Evolutionary conservation across 805 yeast genomes (phyloP), one percentile per base, ranked within the genome.

Genomic region (Yamadazyma akitaensis): DNA sequence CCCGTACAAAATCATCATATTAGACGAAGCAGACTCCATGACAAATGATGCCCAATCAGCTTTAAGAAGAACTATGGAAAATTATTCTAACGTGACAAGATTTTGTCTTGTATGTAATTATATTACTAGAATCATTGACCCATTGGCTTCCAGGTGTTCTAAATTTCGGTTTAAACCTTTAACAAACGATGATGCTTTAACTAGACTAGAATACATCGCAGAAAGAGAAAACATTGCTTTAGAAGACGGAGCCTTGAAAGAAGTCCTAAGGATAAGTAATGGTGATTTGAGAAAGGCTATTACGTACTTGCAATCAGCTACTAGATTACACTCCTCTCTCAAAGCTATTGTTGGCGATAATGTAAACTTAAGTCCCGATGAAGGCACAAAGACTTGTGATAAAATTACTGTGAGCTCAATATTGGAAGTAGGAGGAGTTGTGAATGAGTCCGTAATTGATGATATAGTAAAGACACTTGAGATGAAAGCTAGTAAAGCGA

Each of bases 1-100:
- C 1, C 97, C 98, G 5, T 94, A 88, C 67, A 94, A 94, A 63
- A 81, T 94, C 57, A 85, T 94, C 53, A 88, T 94, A 37, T 68
- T 94, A 44, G 97, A 91, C 69, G 97, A 91, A 65, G 97, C 97
- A 0, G 97, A 94, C 64, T 88, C 96, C 11, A 94, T 94, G 97
- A 94, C 99, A 9, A 79, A 88, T 37, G 97, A 89, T 57, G 99
- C 99, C 0, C 99, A 94, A 62, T 81, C 90, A 46, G 99, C 99
- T 1, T 73, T 94, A 53, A 81, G 99, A 69, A 79, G 99, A 65
- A 53, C 56, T 13, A 87, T 87, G 91, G 97, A 89, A 61, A 87
- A 84, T 3, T 91, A 88, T 65, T 86, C 98, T 1, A 78, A 80
- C 34, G 89, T 90, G 44, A 72, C 99, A 1, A 77, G 99, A 57